Base-by-base conservation (phyloP, 225 moss, liverwort and hornwort species). In the Pseudoscleropodium purum region DNA sequence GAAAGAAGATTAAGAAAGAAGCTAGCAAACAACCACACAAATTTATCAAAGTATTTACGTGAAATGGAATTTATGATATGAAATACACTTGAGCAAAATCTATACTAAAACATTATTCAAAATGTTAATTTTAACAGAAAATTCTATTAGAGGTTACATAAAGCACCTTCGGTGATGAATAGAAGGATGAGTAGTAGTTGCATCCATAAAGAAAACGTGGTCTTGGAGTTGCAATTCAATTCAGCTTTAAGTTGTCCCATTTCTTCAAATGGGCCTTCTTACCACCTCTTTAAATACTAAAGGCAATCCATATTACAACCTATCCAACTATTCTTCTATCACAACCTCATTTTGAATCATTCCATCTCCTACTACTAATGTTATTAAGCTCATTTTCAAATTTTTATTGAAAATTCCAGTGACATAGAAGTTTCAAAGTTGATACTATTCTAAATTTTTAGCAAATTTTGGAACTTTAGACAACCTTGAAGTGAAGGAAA, bases 341-440 rank as follows among this genome's bases (percentile, higher is more conserved):
- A 51, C 31, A 34, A 20, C 3, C 1, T 63, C 26, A 62, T 18
- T 17, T 30, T 4, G 1, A 33, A 15, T 62, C 36, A 37, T 47
- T 47, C 29, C 47, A 47, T 18, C 31, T 72, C 5, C 18, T 33
- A n/a, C 9, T 33, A 63, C 23, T 11, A 45, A 29, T 49, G 17
- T 19, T 8, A 60, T 80, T 15, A 5, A 47, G 23, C 51, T 72
- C 72, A 61, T 57, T 57, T 15, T 88, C 13, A 43, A 62, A 51
- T 29, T 41, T 4, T 12, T 36, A 10, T 27, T 65, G 43, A 33
- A 41, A 57, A 41, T 33, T 67, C 25, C 57, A 49, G 12, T 16
- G 45, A 49, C 0, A 17, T 0, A 25, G 9, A 14, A 37, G 31
- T 68, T 56, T 84, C 5, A 2, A 19, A 66, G 5, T 57, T 1